phyloP scores from a whole-genome alignment of 2,329 filamentous ascomycete species.

The Aureobasidium zeae region DNA sequence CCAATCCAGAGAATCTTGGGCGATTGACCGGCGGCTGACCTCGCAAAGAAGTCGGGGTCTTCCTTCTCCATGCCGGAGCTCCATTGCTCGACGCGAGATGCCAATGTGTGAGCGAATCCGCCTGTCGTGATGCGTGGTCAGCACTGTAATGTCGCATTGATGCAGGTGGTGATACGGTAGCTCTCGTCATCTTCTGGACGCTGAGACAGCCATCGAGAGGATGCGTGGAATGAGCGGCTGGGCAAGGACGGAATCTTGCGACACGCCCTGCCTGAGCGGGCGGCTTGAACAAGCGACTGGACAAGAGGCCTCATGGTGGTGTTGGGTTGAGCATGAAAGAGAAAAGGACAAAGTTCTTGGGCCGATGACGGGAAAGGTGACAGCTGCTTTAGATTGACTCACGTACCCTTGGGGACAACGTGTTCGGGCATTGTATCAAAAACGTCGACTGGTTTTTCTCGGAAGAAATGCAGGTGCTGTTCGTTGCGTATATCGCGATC shows the following conservation, averaged over 20 bases:
- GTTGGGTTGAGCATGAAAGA: constrained; percentile 9
- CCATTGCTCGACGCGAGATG: constrained; percentile 59
- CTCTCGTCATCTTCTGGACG: constrained; percentile 2
- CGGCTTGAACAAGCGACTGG: constrained; percentile 3
- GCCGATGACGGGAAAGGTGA: constrained; percentile 1
- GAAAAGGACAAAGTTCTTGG: neutral
- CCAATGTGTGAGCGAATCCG: constrained; percentile 53
- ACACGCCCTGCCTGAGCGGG: constrained; percentile 6
- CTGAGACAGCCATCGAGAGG: constrained; percentile 7
- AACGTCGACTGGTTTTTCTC: constrained; percentile 1
- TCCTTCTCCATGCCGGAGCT: constrained; percentile 54
- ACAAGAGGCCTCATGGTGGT: constrained; percentile 10
- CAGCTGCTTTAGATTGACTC: constrained; percentile 6
- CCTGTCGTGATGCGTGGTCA: constrained; percentile 31
- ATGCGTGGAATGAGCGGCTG: constrained; percentile 7
- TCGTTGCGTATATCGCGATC: neutral
- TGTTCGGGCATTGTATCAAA: constrained; percentile 7
- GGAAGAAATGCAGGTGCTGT: constrained; percentile 1
- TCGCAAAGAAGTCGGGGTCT: constrained; percentile 63
- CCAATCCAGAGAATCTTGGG: constrained; percentile 71
- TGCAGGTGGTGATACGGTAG: constrained; percentile 8
- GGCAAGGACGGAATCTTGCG: constrained; percentile 1
- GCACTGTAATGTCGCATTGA: neutral
- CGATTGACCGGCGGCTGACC: constrained; percentile 56
- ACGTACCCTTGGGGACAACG: constrained; percentile 10